These are phyloP conservation scores for Dactylella cylindrospora DNA, from an alignment of 2,329 filamentous ascomycete genomes.

Conservation along the genomic window DNA sequence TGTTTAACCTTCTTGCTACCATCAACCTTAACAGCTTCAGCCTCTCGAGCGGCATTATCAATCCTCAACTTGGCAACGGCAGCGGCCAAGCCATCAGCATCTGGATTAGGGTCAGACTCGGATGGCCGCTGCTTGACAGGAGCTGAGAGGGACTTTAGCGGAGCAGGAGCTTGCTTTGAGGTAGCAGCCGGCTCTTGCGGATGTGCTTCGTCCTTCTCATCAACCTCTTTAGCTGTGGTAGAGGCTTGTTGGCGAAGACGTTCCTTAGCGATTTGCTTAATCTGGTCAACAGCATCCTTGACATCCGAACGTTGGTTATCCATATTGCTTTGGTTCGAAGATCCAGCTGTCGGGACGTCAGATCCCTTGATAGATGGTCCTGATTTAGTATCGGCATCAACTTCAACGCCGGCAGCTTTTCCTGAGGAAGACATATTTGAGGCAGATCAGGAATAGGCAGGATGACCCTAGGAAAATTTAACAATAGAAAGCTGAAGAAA, in stretches of 20 bases:
- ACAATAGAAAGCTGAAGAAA: no score
- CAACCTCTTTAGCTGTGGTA: no score
- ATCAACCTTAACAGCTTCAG: not conserved
- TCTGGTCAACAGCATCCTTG: slow-evolving; percentile 30
- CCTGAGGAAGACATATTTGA: no score
- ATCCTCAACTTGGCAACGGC: slow-evolving; percentile 9
- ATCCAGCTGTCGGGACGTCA: not conserved
- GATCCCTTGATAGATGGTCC: not conserved
- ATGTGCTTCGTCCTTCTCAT: no score
- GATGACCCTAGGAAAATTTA: no score
- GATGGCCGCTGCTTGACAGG: no score
- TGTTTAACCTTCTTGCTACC: not conserved
- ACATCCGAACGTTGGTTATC: no score
- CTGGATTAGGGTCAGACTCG: not conserved
- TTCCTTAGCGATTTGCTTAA: slow-evolving; percentile 33
- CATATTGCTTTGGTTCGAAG: not conserved
- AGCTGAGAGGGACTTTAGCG: no score
- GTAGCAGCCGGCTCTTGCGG: no score
- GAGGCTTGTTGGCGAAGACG: slow-evolving; percentile 35
- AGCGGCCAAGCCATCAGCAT: not conserved
- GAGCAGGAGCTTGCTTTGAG: no score
- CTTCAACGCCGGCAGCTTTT: no score
- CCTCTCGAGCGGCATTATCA: not conserved
- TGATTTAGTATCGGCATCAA: not conserved
- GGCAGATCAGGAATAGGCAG: no score